phyloP scores from a whole-genome alignment of 345 rosid genomes.

The Brassica nigra region DNA sequence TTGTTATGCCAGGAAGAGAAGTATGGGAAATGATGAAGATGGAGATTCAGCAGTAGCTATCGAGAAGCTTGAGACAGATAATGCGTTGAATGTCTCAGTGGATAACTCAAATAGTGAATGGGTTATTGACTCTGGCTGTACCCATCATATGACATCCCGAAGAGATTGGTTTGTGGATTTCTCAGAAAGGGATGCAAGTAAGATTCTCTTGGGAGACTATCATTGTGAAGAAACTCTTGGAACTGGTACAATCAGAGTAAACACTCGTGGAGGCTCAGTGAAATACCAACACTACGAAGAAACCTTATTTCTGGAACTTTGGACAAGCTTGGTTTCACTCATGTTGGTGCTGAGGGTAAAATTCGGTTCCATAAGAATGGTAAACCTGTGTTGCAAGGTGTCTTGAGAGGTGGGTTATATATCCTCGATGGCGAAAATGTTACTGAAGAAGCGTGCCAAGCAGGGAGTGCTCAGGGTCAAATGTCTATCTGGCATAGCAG shows the following conservation, averaged over 20 bases:
- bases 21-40: too few species aligned
- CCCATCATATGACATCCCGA: not conserved
- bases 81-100: too few species aligned
- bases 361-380: not conserved
- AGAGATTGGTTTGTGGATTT: not conserved
- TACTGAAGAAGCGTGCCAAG: too few species aligned
- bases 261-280: not conserved
- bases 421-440: not conserved
- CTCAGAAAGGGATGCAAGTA: not conserved
- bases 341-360: not conserved
- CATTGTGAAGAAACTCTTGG: not conserved
- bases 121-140: too few species aligned
- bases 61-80: too few species aligned
- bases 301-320: not conserved
- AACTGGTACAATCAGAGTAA: too few species aligned
- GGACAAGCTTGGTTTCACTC: not conserved
- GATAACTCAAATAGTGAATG: too few species aligned
- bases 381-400: not conserved
- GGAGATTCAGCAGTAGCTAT: too few species aligned
- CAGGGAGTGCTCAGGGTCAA: too few species aligned
- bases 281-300: not conserved
- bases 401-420: not conserved
- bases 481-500: not conserved
- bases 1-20: too few species aligned
- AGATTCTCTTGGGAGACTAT: not conserved